These are phyloP conservation scores for Limnomonas spitsbergensis DNA, from an alignment of 139 green algal species.

Conservation along the genomic window DNA sequence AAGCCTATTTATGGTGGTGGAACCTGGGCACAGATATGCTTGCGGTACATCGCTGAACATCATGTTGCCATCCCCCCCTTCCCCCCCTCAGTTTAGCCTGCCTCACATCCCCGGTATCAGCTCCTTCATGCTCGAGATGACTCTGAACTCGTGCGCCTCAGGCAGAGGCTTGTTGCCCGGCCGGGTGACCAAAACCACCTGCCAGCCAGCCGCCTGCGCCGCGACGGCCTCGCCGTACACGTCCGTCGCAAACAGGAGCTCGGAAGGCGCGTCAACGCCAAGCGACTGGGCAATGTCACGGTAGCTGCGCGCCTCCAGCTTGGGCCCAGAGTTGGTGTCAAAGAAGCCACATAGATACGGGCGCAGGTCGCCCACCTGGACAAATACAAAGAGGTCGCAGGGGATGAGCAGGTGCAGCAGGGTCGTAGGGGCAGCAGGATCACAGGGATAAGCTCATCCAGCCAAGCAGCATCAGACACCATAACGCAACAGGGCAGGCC, in stretches of 20 bases:
- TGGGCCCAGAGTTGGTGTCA: slow-evolving; percentile 83
- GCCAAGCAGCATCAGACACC: too few relatives aligned
- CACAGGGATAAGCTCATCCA: too few relatives aligned
- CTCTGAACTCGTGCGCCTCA: slow-evolving; percentile 49
- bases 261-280: slow-evolving; percentile 52
- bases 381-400: background rate
- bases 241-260: slow-evolving; percentile 90
- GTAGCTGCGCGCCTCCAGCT: slow-evolving; percentile 71
- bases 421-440: background rate
- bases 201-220: slow-evolving; percentile 72
- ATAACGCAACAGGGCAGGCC: too few relatives aligned
- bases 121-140: slow-evolving; percentile 54
- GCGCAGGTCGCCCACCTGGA: slow-evolving; percentile 75
- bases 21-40: too few relatives aligned
- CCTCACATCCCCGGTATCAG: too few relatives aligned
- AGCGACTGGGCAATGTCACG: slow-evolving; percentile 77
- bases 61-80: too few relatives aligned
- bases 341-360: slow-evolving; percentile 89
- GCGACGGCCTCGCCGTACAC: slow-evolving; percentile 75
- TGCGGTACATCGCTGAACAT: too few relatives aligned
- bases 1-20: too few relatives aligned
- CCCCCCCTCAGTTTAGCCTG: too few relatives aligned
- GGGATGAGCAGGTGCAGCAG: background rate
- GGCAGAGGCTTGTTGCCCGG: slow-evolving; percentile 77
- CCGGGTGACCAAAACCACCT: slow-evolving; percentile 66